These are phyloP conservation scores for Leccinum fibrillosum DNA, from an alignment of 768 basidiomycete species.

Conservation along the genomic window DNA sequence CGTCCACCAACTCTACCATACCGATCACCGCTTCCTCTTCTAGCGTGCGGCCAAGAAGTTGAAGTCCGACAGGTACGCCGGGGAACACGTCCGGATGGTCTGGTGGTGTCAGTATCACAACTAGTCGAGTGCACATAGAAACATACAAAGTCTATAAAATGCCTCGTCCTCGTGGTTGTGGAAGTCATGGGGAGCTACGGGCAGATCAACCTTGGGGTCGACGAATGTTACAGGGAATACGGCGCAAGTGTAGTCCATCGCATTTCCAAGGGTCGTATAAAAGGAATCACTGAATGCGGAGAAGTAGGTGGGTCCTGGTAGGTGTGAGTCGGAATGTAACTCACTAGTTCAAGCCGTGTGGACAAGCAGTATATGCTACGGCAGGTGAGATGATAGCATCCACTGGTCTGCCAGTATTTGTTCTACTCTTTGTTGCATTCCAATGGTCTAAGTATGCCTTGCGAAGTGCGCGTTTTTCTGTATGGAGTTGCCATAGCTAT, in stretches of 20 bases:
- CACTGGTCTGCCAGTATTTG: conserved; percentile 48
- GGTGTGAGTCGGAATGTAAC: conserved; percentile 9
- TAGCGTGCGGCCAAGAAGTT: conserved; percentile 44
- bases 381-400: conserved; percentile 51
- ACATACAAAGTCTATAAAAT: conserved; percentile 45
- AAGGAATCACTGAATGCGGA: conserved; percentile 31
- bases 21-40: conserved; percentile 54
- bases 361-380: conserved; percentile 41
- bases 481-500: conserved; percentile 47
- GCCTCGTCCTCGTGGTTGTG: conserved; percentile 41
- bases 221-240: conserved; percentile 50
- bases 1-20: conserved; percentile 45
- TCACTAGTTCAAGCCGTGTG: conserved; percentile 42
- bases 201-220: conserved; percentile 39
- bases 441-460: conserved; percentile 48
- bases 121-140: background rate
- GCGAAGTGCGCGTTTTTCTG: conserved; percentile 37
- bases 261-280: conserved; percentile 48
- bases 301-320: conserved; percentile 15
- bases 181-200: conserved; percentile 37
- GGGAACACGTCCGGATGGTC: conserved; percentile 45
- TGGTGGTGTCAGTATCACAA: conserved; percentile 12
- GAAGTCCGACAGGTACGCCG: conserved; percentile 46
- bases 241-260: conserved; percentile 42
- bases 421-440: conserved; percentile 41